Percentiles rank a stretch among this genome's conserved stretches.
These are phyloP conservation scores for Eustoma russellianum DNA, from an alignment of 257 asterid genomes.

Conservation along the genomic window DNA sequence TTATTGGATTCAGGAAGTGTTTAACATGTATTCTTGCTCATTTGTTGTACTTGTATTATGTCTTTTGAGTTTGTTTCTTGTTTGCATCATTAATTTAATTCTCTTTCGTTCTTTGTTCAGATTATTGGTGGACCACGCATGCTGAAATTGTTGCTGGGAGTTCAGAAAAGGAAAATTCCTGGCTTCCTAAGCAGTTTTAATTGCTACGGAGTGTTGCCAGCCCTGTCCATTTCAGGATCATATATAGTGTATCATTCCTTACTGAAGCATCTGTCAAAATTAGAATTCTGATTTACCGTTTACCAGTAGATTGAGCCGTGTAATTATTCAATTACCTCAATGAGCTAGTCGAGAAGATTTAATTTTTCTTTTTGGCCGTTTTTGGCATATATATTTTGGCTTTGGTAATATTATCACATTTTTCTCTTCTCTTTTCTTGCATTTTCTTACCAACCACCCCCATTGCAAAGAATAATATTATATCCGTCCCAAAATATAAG, in stretches of 20 bases:
- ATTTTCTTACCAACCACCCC: too few relatives aligned
- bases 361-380: not conserved
- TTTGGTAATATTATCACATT: not conserved
- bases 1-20: too few relatives aligned
- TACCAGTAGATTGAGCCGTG: slow-evolving; percentile 12
- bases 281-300: slow-evolving; percentile 31
- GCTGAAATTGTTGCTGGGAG: slow-evolving; percentile 1
- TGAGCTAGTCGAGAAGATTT: not conserved
- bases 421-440: too few relatives aligned
- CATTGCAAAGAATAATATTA: too few relatives aligned
- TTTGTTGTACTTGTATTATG: too few relatives aligned
- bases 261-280: slow-evolving; percentile 27
- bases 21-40: not conserved
- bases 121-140: slow-evolving; percentile 3
- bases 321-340: slow-evolving; percentile 9
- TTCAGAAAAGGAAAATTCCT: slow-evolving; percentile 1
- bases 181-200: not conserved
- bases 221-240: slow-evolving; percentile 31
- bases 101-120: slow-evolving; percentile 2
- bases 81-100: not conserved
- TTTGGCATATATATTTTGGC: not conserved
- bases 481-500: too few relatives aligned
- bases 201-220: slow-evolving; percentile 12
- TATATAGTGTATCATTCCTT: slow-evolving; percentile 34
- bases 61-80: not conserved